phyloP scores from a whole-genome alignment of 148 eudicot genomes.

The Rhododendron henanense region DNA sequence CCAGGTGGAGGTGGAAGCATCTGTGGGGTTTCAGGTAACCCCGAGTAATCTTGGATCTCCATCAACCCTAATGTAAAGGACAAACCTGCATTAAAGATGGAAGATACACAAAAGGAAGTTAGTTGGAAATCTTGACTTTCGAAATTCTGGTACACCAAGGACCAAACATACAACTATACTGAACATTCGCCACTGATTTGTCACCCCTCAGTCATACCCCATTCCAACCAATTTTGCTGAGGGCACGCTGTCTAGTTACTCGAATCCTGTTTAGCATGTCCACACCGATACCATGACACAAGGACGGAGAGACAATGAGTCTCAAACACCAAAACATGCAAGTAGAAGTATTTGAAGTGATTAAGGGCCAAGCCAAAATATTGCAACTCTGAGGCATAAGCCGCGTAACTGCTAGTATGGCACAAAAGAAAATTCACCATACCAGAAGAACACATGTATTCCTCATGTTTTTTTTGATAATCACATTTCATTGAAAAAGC shows the following conservation, averaged over 20 bases:
- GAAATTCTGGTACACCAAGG: neutral
- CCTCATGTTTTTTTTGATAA: neutral
- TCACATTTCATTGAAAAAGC: no score
- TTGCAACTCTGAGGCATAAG: neutral
- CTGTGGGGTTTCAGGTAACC: conserved; percentile 32
- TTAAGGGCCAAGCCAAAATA: neutral
- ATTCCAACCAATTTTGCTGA: neutral
- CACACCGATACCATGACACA: neutral
- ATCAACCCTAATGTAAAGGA: conserved; percentile 2
- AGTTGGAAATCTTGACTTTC: neutral
- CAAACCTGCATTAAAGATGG: conserved; percentile 4
- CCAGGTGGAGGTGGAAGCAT: conserved; percentile 79
- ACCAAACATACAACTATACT: neutral
- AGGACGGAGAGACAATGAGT: neutral
- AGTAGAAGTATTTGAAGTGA: neutral
- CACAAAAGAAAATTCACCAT: neutral
- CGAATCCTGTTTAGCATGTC: neutral
- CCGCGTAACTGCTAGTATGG: neutral
- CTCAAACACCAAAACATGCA: neutral
- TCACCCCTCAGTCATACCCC: neutral
- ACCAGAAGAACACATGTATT: neutral
- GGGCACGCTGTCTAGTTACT: neutral
- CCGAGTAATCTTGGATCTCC: conserved; percentile 16
- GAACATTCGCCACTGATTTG: neutral
- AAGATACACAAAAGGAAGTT: neutral